These are phyloP conservation scores for Tuber brumale DNA, from an alignment of 495 filamentous ascomycete genomes.

Conservation along the genomic window DNA sequence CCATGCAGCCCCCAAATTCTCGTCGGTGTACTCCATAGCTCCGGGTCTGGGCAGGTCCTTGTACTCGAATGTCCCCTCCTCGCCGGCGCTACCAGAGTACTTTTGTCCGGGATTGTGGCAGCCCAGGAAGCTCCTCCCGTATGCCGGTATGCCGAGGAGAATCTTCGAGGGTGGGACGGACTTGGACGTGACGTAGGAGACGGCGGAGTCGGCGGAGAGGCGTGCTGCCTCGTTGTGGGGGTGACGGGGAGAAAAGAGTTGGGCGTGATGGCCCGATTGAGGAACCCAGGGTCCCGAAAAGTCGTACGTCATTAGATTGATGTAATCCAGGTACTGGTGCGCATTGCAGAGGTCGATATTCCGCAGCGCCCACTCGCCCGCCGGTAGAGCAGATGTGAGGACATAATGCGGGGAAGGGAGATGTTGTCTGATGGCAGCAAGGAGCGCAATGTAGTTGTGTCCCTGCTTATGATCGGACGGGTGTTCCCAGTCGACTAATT, in stretches of 20 bases:
- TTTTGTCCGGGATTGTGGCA: slow-evolving; percentile 57
- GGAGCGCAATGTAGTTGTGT: slow-evolving; percentile 62
- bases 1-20: slow-evolving; percentile 60
- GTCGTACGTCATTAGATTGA: slow-evolving; percentile 84
- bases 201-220: slow-evolving; percentile 59
- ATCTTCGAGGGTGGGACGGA: slow-evolving; percentile 70
- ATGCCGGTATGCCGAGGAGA: slow-evolving; percentile 71
- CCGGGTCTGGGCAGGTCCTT: slow-evolving; percentile 65
- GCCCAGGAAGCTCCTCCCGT: slow-evolving; percentile 73
- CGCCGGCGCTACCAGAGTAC: slow-evolving; percentile 60
- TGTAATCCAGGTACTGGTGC: slow-evolving; percentile 61
- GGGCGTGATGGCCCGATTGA: slow-evolving; percentile 68
- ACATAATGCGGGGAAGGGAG: slow-evolving; percentile 70
- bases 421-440: slow-evolving; percentile 60
- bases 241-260: slow-evolving; percentile 59
- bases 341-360: slow-evolving; percentile 67
- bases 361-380: slow-evolving; percentile 63
- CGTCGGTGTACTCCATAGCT: slow-evolving; percentile 62
- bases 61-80: slow-evolving; percentile 81
- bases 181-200: slow-evolving; percentile 58
- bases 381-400: slow-evolving; percentile 76
- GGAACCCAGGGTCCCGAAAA: slow-evolving; percentile 74
- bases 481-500: slow-evolving; percentile 84
- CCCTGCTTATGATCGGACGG: slow-evolving; percentile 64
- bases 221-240: slow-evolving; percentile 48